Conservation (phyloP, 176 grass and related monocot genomes). For the Alloteropsis semialata region DNA sequence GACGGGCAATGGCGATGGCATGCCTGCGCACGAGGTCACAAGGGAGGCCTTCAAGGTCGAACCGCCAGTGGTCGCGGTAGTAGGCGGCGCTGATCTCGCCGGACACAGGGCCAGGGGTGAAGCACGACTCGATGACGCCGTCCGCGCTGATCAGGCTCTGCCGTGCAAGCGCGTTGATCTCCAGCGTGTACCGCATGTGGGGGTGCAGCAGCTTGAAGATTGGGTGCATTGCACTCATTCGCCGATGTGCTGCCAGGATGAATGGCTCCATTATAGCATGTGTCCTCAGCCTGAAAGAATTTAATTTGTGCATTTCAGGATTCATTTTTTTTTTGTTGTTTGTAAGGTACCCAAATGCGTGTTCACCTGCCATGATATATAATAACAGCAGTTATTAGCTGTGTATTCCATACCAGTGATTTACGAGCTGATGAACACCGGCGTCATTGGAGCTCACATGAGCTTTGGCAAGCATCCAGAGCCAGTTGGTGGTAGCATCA, state of each 20-base stretch:
- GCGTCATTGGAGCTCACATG: conserved; percentile 96
- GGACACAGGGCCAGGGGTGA: conserved; percentile 73
- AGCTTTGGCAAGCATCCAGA: conserved; percentile 98
- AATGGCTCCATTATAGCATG: conserved; percentile 94
- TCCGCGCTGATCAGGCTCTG: conserved; percentile 94
- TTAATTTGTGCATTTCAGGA: neutral
- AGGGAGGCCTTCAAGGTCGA: conserved; percentile 85
- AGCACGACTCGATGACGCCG: conserved; percentile 93
- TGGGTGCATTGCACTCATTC: conserved; percentile 89
- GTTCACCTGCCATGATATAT: no score
- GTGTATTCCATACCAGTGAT: conserved; percentile 69
- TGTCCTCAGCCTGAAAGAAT: conserved; percentile 74
- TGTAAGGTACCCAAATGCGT: neutral
- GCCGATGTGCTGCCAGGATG: conserved; percentile 85
- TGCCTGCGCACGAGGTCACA: conserved; percentile 89
- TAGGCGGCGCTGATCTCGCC: conserved; percentile 78
- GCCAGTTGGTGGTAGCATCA: conserved; percentile 90
- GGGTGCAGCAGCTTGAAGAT: conserved; percentile 94
- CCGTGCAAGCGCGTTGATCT: conserved; percentile 93
- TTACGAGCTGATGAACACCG: conserved; percentile 89
- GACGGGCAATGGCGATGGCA: no score
- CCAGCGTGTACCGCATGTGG: conserved; percentile 92
- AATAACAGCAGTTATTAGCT: neutral
- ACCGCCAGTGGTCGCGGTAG: conserved; percentile 74
- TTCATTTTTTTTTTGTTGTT: no score